Evolutionary conservation across 176 grass and related monocot species (phyloP), one percentile per base, ranked within the genome.

Genomic region (Bolboschoenus planiculmis): DNA sequence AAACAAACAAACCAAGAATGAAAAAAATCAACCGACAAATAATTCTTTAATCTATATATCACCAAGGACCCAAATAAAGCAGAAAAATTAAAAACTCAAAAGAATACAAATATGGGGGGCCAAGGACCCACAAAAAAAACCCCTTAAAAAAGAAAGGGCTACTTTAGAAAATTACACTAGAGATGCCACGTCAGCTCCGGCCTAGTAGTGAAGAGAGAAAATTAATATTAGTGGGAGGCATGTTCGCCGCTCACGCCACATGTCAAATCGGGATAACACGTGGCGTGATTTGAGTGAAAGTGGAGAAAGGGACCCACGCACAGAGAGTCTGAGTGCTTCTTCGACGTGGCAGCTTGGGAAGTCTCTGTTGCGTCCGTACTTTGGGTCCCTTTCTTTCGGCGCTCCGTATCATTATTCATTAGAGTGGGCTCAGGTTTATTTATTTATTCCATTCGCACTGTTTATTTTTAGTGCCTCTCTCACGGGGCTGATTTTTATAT

Each of bases 201-300:
- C 7, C 23, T 26, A 23, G 1, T 37, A 64, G 1, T 64, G 58
- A 61, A 13, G 1, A 33, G 63, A 26, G 30, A 40, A 53, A 48
- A 50, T 10, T n/a, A 59, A 59, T 79, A 61, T 63, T 26, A 47
- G 73, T 85, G 84, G 73, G 73, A n/a, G 15, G 56, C 84, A 79
- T 50, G 71, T 78, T 67, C 57, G 51, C 72, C 0, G 33, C 57
- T 79, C 56, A 85, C 73, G 73, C 84, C 84, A 56, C 74, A 62
- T 18, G 46, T 53, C 71, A 65, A 39, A 79, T 79, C 74, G 14
- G 5, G 26, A n/a, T 0, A 55, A 79, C 84, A 79, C 84, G 73
- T 67, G 84, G 29, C 54, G 27, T 10, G 5, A 51, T 50, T 10
- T 59, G 13, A 20, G 43, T 51, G 54, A 3, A 30, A 74, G 35